These are phyloP conservation scores for Cinnamomum chago DNA, from an alignment of 164 flowering plant species.

Conservation along the genomic window DNA sequence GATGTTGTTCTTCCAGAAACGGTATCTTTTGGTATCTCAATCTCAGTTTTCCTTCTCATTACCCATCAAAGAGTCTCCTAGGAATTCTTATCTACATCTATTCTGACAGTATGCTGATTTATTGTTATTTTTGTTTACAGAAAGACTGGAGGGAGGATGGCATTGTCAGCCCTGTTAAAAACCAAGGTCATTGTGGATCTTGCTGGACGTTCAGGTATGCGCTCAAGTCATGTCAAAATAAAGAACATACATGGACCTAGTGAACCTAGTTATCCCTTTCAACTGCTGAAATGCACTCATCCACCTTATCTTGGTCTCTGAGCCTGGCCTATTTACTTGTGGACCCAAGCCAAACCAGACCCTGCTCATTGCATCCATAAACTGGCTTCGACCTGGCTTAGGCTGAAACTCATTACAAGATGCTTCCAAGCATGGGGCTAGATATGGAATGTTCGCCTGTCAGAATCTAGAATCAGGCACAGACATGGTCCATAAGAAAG, in stretches of 20 bases:
- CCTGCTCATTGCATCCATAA: no score
- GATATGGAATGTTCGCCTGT: background rate
- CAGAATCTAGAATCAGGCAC: background rate
- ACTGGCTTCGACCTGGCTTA: background rate
- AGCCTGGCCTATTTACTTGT: background rate
- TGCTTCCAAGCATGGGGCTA: background rate
- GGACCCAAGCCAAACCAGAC: background rate
- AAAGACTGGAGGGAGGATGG: conserved; percentile 91
- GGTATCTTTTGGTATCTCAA: conserved; percentile 29
- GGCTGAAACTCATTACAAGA: background rate
- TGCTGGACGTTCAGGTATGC: conserved; percentile 99
- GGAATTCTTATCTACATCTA: background rate
- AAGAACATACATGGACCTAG: no score
- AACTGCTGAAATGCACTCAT: no score
- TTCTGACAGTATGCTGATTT: background rate
- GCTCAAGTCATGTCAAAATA: no score
- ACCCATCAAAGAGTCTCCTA: background rate
- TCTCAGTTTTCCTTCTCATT: background rate
- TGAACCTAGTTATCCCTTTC: no score
- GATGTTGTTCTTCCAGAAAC: conserved; percentile 52
- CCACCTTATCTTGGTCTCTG: no score
- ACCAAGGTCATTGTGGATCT: conserved; percentile 94
- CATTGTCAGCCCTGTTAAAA: conserved; percentile 86
- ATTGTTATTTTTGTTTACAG: conserved; percentile 28
- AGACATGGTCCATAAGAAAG: background rate